A percentile compares a stretch with the other conserved stretches of the same genome.
phyloP scores from a whole-genome alignment of 176 grass and related monocot genomes.

The Phoenix dactylifera region DNA sequence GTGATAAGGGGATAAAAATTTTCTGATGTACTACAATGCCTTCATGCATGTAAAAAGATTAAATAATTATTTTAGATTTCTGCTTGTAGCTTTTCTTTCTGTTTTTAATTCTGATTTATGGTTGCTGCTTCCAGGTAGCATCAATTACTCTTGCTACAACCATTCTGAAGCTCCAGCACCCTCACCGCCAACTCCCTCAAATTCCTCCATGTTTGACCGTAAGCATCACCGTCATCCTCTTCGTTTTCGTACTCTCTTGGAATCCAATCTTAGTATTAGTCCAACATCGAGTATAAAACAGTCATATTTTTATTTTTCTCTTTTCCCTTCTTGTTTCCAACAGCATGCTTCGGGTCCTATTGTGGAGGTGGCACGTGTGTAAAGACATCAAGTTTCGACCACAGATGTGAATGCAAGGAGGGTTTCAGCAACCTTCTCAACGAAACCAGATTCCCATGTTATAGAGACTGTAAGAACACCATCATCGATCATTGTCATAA shows the following conservation, averaged over 20 bases:
- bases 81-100: not conserved
- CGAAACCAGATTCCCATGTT: conserved; percentile 55
- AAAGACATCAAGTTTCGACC: conserved; percentile 36
- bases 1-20: too few species aligned
- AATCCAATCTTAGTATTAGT: not conserved
- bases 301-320: not conserved
- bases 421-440: conserved; percentile 81
- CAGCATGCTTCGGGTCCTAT: conserved; percentile 60
- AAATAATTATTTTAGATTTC: not conserved
- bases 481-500: not conserved
- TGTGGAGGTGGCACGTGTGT: conserved; percentile 57
- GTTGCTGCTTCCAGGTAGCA: conserved; percentile 40
- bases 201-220: conserved; percentile 50
- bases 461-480: conserved; percentile 41
- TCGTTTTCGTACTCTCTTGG: not conserved
- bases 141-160: conserved; percentile 49
- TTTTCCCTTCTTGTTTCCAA: not conserved
- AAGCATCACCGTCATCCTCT: conserved; percentile 19
- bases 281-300: not conserved
- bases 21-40: too few species aligned
- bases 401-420: conserved; percentile 57
- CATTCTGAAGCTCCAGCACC: conserved; percentile 21
- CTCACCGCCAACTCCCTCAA: not conserved
- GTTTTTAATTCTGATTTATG: too few species aligned
- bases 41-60: not conserved